A percentile compares a stretch with the other conserved stretches of the same genome.
Conservation (phyloP, 495 filamentous ascomycete species). For the Rhizodiscina lignyota region DNA sequence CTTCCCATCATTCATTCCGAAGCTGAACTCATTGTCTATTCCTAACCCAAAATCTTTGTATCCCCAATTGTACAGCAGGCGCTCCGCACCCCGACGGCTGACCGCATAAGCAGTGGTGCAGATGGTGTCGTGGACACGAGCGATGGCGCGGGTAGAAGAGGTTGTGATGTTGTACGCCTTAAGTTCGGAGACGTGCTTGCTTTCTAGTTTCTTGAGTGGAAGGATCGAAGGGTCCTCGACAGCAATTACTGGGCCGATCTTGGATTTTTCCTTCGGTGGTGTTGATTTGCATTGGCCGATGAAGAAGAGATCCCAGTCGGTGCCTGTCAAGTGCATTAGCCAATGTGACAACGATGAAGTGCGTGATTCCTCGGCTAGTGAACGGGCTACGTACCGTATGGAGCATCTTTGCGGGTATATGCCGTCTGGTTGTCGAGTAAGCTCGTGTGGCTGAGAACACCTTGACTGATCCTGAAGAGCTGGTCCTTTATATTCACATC, state of each 20-base stretch:
- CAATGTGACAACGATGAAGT: no score
- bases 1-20: constrained; percentile 3
- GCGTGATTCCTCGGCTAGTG: no score
- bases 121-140: constrained; percentile 6
- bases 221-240: constrained; percentile 5
- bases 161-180: constrained; percentile 4
- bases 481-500: constrained; percentile 27
- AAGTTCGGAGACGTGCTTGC: constrained; percentile 3
- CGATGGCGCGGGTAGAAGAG: constrained; percentile 5
- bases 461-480: constrained; percentile 8
- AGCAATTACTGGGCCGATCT: constrained; percentile 4
- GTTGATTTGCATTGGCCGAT: constrained; percentile 5
- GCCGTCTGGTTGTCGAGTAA: no score
- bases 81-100: constrained; percentile 8
- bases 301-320: constrained; percentile 12
- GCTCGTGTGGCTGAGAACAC: no score
- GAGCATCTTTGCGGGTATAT: no score
- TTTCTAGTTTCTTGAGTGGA: background rate
- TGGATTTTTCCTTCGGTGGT: constrained; percentile 5
- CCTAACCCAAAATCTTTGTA: constrained; percentile 3
- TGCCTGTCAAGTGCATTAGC: no score
- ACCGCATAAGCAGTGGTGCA: constrained; percentile 9
- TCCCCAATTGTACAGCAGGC: constrained; percentile 10
- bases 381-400: constrained; percentile 5
- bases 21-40: constrained; percentile 7